Evolutionary conservation across 305 asterid genomes (phyloP).

Genomic region (Fraxinus sp.): DNA sequence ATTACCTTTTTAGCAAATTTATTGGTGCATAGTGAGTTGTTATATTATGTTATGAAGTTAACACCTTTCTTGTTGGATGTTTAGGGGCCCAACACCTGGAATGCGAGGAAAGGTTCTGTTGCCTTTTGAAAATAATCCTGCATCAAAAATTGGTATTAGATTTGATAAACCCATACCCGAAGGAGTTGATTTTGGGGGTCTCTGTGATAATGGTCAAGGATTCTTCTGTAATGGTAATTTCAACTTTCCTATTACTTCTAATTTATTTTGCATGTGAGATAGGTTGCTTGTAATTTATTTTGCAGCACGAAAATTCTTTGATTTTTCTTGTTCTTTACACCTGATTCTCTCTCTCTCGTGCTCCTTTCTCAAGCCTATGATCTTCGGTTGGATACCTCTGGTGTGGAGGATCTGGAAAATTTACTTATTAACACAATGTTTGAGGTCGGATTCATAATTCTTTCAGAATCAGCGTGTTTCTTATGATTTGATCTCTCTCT

Average conservation of each 20-base stretch:
- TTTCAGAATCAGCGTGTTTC: constrained; percentile 17
- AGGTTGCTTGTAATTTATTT: neutral
- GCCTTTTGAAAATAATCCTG: constrained; percentile 71
- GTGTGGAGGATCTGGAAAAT: constrained; percentile 69
- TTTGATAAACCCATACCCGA: constrained; percentile 72
- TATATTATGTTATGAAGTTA: constrained; percentile 17
- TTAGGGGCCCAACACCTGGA: constrained; percentile 78
- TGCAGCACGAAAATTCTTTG: constrained; percentile 2
- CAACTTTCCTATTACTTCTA: constrained; percentile 16
- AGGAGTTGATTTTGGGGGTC: constrained; percentile 85
- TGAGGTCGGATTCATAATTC: constrained; percentile 51
- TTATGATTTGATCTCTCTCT: constrained; percentile 5
- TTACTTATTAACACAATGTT: constrained; percentile 64
- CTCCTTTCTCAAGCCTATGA: constrained; percentile 49
- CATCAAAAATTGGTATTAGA: constrained; percentile 73
- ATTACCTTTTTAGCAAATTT: neutral
- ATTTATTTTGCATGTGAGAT: neutral
- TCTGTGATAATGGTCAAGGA: constrained; percentile 72
- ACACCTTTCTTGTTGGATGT: constrained; percentile 35
- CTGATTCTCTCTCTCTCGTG: constrained; percentile 14
- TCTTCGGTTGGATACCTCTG: constrained; percentile 63
- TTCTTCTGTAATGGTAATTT: constrained; percentile 83
- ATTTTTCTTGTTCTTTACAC: constrained; percentile 20
- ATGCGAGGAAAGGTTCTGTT: constrained; percentile 73
- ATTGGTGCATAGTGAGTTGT: constrained; percentile 15